Percentiles rank a stretch among this genome's conserved stretches.
Conservation (phyloP, 139 green algal genomes). For the Chlamydomonas sphaeroides region DNA sequence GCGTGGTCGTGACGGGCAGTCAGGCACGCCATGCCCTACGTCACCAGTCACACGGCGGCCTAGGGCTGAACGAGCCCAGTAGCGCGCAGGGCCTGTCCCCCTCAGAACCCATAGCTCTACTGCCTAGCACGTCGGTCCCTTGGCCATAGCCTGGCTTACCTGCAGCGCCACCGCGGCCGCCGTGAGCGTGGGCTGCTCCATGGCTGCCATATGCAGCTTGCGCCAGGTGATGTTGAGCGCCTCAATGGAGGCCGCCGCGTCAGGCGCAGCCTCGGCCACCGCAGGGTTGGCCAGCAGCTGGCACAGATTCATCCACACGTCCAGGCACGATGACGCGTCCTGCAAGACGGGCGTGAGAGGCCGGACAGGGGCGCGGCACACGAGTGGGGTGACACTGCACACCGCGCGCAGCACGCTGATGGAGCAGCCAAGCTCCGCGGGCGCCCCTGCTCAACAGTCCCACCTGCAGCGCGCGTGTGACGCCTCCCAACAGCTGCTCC, state of each 20-base stretch:
- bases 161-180: conserved; percentile 36
- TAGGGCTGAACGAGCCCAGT: too few relatives aligned
- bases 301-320: conserved; percentile 40
- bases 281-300: conserved; percentile 23
- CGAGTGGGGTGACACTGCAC: too few relatives aligned
- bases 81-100: too few relatives aligned
- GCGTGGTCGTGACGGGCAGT: too few relatives aligned
- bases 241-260: conserved; percentile 21
- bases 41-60: too few relatives aligned
- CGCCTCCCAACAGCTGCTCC: conserved; percentile 48
- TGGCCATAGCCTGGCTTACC: background rate
- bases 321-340: conserved; percentile 36
- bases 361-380: too few relatives aligned
- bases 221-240: conserved; percentile 34
- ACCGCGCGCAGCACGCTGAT: too few relatives aligned
- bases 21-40: too few relatives aligned
- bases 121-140: too few relatives aligned
- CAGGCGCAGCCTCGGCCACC: background rate
- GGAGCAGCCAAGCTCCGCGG: too few relatives aligned
- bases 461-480: conserved; percentile 38
- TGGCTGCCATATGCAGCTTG: conserved; percentile 44
- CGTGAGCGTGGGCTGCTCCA: conserved; percentile 31
- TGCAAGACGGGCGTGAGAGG: background rate
- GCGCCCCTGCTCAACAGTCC: too few relatives aligned
- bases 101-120: too few relatives aligned